Base-by-base conservation (phyloP, 2,329 filamentous ascomycete genomes). In the Fusarium vanettenii region DNA sequence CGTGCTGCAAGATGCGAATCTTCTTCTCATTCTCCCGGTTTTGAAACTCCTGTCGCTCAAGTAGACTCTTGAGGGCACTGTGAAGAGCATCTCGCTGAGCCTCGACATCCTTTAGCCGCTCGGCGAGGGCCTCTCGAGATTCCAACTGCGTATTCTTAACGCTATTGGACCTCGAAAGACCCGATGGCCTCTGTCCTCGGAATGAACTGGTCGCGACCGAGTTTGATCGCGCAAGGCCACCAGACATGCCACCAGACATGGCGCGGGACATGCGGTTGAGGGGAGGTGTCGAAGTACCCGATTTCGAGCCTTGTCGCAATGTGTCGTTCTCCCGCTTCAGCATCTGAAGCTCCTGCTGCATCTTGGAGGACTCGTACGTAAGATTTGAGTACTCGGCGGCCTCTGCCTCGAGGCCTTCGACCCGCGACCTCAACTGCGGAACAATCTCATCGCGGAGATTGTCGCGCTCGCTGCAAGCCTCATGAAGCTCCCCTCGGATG, bases 71-170 rank as follows among this genome's bases (percentile, higher is more conserved):
- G 63, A 99, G 87, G 8, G 97, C 95, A 70, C 90, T 91, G 85
- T 98, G 97, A 8, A 99, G 87, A 1, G 96, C 95, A 82, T 99
- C 96, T 56, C 97, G 91, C 84, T 99, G 97, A 50, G 94, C 92
- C 83, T 98, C 96, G 13, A 98, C 92, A 75, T 98, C 96, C 83
- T 97, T 98, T 20, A 98, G 88, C 33, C 94, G 90, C 76, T 98
- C 95, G 2, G 92, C 90, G 18, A 95, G 84, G 13, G 90, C 89
- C 64, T 96, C 94, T 64, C 91, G 88, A 5, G 90, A 91, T 76
- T 94, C 89, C 68, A 79, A 83, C 61, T 82, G 84, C 25, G 66
- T 66, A 82, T 80, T 86, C 86, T 92, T 86, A 48, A 89, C 85
- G 48, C 85, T 89, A 79, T 87, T 89, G 11, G 92, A 92, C 71